These are phyloP conservation scores for Elaeis oleifera DNA, from an alignment of 202 grass and related monocot species.

Conservation along the genomic window DNA sequence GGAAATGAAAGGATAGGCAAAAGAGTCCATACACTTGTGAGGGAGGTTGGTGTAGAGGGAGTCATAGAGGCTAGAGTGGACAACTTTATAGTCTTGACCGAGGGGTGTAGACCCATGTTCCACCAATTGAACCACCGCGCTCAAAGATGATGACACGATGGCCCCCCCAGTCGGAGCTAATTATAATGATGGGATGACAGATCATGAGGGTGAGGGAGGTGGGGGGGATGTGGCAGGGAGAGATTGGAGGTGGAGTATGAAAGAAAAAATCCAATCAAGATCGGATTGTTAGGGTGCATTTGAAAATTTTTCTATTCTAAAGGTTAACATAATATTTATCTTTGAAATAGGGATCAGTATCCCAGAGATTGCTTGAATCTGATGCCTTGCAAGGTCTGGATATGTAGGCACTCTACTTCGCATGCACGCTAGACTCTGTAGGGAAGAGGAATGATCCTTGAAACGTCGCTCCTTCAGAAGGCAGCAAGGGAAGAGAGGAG, in stretches of 20 bases:
- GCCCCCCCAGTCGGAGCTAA: conserved; percentile 71
- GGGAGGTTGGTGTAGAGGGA: conserved; percentile 73
- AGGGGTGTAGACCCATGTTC: conserved; percentile 64
- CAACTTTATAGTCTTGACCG: conserved; percentile 20
- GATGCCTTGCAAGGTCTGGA: too few species aligned
- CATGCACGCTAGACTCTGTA: too few species aligned
- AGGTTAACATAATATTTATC: too few species aligned
- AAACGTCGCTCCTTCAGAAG: too few species aligned
- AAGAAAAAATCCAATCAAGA: too few species aligned
- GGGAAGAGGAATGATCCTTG: too few species aligned
- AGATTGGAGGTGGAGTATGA: conserved; percentile 13
- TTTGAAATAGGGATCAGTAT: too few species aligned
- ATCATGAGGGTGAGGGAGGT: neutral
- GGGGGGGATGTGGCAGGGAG: neutral
- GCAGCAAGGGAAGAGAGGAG: too few species aligned
- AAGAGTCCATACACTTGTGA: conserved; percentile 62
- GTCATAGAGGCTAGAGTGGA: conserved; percentile 66
- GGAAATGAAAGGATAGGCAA: conserved; percentile 59
- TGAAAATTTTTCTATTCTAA: too few species aligned
- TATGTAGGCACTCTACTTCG: too few species aligned
- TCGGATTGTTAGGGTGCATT: too few species aligned
- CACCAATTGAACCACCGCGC: conserved; percentile 42
- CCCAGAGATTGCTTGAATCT: too few species aligned
- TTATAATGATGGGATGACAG: conserved; percentile 42
- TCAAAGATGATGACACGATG: conserved; percentile 70